Conservation (phyloP, 1,284 basidiomycete species). For the Apiotrichum brassicae region DNA sequence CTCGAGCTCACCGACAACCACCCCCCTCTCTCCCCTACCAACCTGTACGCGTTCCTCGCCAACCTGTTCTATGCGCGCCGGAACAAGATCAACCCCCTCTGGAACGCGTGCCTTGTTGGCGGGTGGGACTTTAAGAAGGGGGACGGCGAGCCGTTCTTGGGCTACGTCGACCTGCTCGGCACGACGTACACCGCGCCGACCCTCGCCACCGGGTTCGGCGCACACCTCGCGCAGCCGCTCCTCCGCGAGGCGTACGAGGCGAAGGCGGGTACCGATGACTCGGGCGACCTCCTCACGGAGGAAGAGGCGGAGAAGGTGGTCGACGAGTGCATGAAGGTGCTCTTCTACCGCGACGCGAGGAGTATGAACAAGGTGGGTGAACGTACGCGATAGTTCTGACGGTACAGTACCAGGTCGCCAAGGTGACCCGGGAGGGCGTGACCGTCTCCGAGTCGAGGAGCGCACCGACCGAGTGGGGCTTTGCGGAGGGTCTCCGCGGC, state of each 20-base stretch:
- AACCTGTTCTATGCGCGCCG: constrained; percentile 87
- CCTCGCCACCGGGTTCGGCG: constrained; percentile 93
- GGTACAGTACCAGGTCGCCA: constrained; percentile 86
- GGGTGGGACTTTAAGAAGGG: constrained; percentile 71
- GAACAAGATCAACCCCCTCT: constrained; percentile 85
- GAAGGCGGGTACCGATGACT: constrained; percentile 62
- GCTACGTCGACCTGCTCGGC: constrained; percentile 93
- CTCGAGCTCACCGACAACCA: constrained; percentile 70
- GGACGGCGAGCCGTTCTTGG: constrained; percentile 69
- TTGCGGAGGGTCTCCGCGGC: constrained; percentile 65
- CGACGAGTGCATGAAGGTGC: constrained; percentile 82
- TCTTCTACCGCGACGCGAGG: constrained; percentile 95
- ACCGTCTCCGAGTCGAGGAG: constrained; percentile 72
- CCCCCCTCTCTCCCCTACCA: constrained; percentile 67
- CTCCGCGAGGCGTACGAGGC: constrained; percentile 64
- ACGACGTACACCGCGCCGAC: constrained; percentile 93
- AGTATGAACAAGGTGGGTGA: constrained; percentile 81
- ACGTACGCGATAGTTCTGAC: not conserved
- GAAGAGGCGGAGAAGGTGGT: constrained; percentile 74
- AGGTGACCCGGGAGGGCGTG: constrained; percentile 70
- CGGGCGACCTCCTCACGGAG: constrained; percentile 67
- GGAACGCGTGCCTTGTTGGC: constrained; percentile 94
- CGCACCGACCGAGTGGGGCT: constrained; percentile 77
- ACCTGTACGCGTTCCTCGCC: constrained; percentile 89
- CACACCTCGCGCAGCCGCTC: constrained; percentile 87